Evolutionary conservation across 139 green algal species (phyloP).

Genomic region (Edaphochlamys debaryana): DNA sequence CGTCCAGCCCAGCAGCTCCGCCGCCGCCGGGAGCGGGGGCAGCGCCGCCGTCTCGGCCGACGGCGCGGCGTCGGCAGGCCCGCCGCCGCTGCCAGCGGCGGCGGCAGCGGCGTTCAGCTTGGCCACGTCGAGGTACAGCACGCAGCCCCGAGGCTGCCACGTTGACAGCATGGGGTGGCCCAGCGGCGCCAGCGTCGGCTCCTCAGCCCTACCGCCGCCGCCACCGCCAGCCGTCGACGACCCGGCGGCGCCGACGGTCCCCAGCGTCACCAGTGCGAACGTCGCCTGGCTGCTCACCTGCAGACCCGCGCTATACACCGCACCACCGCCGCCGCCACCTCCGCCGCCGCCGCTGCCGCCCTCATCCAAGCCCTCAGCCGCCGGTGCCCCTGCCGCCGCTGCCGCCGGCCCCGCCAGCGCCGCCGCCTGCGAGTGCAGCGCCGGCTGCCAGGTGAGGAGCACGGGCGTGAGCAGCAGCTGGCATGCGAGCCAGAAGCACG

Average conservation of each 20-base stretch:
- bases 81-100: not conserved
- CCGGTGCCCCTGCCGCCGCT: not conserved
- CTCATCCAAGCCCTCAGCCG: not conserved
- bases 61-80: not conserved
- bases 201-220: too few relatives aligned
- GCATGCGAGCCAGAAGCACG: constrained; percentile 14
- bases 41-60: constrained; percentile 17
- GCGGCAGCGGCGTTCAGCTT: constrained; percentile 5
- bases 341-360: not conserved
- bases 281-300: constrained; percentile 6
- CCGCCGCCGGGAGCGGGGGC: constrained; percentile 17
- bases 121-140: constrained; percentile 19
- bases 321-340: not conserved
- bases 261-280: constrained; percentile 20
- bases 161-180: not conserved
- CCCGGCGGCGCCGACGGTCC: not conserved
- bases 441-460: not conserved
- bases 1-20: constrained; percentile 26
- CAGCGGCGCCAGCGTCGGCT: constrained; percentile 21
- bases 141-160: constrained; percentile 16
- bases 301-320: constrained; percentile 20
- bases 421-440: not conserved
- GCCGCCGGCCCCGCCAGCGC: not conserved
- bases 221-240: not conserved
- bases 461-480: constrained; percentile 39